A percentile compares a stretch with the other conserved stretches of the same genome.
Conservation (phyloP, 2,329 filamentous ascomycete species). For the Botrytis sinoallii region DNA sequence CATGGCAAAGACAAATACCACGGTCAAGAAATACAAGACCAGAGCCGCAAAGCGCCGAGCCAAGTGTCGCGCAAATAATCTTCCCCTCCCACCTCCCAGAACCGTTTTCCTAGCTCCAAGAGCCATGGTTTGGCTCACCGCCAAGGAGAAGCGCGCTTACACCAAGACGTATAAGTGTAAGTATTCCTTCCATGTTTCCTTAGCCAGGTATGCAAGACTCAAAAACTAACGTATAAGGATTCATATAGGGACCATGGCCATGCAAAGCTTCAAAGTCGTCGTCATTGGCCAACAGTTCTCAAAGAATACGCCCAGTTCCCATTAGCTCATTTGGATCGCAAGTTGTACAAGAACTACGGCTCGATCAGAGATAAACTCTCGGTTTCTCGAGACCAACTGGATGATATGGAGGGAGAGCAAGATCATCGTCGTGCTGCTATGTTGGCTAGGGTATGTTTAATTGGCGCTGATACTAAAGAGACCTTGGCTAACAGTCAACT, state of each 20-base stretch:
- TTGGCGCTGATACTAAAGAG: not conserved
- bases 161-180: not conserved
- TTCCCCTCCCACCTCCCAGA: not conserved
- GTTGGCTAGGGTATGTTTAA: not conserved
- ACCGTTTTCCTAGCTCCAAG: not conserved
- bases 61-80: not conserved
- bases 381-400: not conserved
- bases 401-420: not conserved
- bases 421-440: not conserved
- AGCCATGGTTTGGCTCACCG: fast-evolving
- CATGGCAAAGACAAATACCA: not conserved
- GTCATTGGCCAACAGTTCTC: not conserved
- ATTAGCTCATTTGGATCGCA: not conserved
- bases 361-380: not conserved
- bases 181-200: not conserved
- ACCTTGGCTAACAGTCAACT: not conserved
- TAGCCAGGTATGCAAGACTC: not conserved
- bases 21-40: not conserved
- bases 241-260: not conserved
- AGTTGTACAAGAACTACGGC: fast-evolving
- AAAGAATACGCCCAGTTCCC: not conserved
- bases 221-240: not conserved
- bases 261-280: not conserved
- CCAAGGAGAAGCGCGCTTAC: not conserved
- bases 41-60: not conserved